These are phyloP conservation scores for Melampsora larici-populina DNA, from an alignment of 1,284 basidiomycete species.

Conservation along the genomic window DNA sequence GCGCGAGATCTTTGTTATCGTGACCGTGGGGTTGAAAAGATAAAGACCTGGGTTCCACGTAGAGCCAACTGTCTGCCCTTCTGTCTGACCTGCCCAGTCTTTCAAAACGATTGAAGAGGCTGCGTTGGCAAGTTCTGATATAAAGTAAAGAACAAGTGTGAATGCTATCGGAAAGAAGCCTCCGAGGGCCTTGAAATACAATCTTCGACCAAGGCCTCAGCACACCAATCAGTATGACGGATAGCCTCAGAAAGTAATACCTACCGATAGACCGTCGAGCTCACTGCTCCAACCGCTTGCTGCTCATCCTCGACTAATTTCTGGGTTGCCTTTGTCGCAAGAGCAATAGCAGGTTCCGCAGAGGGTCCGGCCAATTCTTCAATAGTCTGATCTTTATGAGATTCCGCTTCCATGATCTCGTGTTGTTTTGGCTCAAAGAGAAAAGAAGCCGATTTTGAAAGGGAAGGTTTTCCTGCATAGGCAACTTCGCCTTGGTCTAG, in stretches of 20 bases:
- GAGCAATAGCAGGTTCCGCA: constrained; percentile 44
- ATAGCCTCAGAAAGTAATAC: not conserved
- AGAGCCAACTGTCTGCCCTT: not conserved
- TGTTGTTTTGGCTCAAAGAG: not conserved
- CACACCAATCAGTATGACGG: not conserved
- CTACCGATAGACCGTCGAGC: constrained; percentile 15
- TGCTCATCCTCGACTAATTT: constrained; percentile 25
- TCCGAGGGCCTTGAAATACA: constrained; percentile 24
- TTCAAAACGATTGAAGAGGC: constrained; percentile 21
- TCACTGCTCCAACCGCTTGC: constrained; percentile 39
- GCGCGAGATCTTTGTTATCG: too few species aligned
- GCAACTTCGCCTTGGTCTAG: constrained; percentile 53
- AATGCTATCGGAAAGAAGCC: constrained; percentile 20
- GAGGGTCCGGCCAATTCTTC: constrained; percentile 49
- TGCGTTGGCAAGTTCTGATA: constrained; percentile 29
- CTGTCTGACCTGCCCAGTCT: constrained; percentile 18
- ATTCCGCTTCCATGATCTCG: constrained; percentile 42
- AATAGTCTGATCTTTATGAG: constrained; percentile 45
- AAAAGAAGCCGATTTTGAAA: not conserved
- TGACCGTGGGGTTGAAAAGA: not conserved
- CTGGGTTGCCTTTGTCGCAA: constrained; percentile 24
- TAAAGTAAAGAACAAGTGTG: constrained; percentile 15
- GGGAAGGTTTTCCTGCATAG: constrained; percentile 49
- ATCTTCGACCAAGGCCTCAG: not conserved
- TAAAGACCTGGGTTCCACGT: not conserved